Conservation (phyloP, 371 early-diverging fungal genomes). For the Umbelopsis sp. region DNA sequence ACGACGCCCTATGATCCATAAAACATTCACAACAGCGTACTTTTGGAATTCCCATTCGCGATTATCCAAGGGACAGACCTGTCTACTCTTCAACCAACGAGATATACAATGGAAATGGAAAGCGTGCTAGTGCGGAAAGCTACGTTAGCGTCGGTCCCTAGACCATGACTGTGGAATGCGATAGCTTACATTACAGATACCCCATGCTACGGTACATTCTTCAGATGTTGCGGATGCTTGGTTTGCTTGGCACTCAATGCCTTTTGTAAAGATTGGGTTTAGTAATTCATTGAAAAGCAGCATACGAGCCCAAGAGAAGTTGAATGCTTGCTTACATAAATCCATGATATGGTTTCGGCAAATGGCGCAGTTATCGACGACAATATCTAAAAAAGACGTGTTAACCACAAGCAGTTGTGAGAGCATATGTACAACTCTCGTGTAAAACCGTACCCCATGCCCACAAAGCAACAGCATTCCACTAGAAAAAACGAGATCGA, state of each 20-base stretch:
- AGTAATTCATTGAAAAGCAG: not conserved
- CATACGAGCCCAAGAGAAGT: not conserved
- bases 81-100: conserved; percentile 98
- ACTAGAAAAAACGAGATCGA: conserved; percentile 57
- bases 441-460: conserved; percentile 82
- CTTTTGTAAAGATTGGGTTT: conserved; percentile 40
- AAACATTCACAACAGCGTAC: conserved; percentile 44
- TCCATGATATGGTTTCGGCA: conserved; percentile 99
- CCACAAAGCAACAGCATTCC: conserved; percentile 98
- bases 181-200: conserved; percentile 91
- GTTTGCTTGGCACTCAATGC: conserved; percentile 97
- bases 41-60: conserved; percentile 99
- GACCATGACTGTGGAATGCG: not conserved
- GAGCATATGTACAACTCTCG: not conserved
- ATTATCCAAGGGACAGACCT: conserved; percentile 99
- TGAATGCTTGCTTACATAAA: conserved; percentile 76
- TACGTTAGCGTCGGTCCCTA: not conserved
- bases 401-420: conserved; percentile 4
- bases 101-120: conserved; percentile 99
- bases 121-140: conserved; percentile 76
- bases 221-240: conserved; percentile 91
- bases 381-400: conserved; percentile 84
- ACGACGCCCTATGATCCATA: not conserved
- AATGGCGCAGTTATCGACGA: conserved; percentile 99
- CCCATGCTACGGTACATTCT: conserved; percentile 99